Evolutionary conservation across 2,329 filamentous ascomycete species (phyloP), one percentile per base, ranked within the genome.

Genomic region (Talaromyces marneffei): DNA sequence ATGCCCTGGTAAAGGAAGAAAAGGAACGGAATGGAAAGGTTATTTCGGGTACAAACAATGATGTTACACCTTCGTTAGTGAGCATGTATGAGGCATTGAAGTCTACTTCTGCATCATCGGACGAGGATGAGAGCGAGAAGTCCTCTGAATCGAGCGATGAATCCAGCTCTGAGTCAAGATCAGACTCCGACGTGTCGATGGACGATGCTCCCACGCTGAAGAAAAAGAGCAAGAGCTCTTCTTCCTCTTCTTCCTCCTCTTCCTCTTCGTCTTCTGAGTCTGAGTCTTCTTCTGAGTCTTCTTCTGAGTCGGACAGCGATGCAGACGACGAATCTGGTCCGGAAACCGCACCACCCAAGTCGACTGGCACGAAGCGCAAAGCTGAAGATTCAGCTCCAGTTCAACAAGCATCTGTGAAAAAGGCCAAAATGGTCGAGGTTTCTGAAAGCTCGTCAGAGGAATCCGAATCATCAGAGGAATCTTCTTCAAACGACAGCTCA

Each of bases 1-100:
- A 80, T 62, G 82, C 84, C 4, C 87, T 91, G 69, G 79, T 80
- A 67, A 84, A 86, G 70, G 85, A 91, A 70, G 79, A 81, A 76
- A 70, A 80, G 77, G 63, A 65, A 16, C 64, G 66, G 35, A 63
- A 69, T 53, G 71, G 69, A 50, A 72, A 72, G 54, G 69, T 65
- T 7, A 54, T 66, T 46, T 63, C 61, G 39, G 57, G 57, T 64
- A 33, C 68, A 70, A 55, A 61, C 63, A 27, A 70, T 69, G 64
- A 65, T 72, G 66, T 66, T 29, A 20, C 70, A 60, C 74, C 74
- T 8, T 76, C 74, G 60, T 64, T 79, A 68, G 50, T 77, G 53
- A 75, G 79, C 53, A 73, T 79, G 66, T 74, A 75, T 63, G 69
- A 73, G 58, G 63, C 63, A 23, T 72, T 69, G 66, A 64, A 71